These are phyloP conservation scores for Ballota nigra DNA, from an alignment of 257 asterid genomes.

Conservation along the genomic window DNA sequence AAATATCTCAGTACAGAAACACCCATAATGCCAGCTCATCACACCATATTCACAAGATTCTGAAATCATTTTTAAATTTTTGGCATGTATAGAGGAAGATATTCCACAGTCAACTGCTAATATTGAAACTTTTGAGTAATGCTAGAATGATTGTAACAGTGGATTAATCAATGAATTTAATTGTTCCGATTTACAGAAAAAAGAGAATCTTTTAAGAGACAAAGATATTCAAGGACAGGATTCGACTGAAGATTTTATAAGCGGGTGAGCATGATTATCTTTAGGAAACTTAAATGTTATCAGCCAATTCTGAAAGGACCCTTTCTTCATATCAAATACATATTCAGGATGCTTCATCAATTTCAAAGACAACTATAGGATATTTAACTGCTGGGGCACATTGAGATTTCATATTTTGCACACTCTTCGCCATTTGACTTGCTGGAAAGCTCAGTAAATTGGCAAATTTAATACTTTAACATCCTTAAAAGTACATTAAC, in stretches of 20 bases:
- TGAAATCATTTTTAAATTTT: not conserved
- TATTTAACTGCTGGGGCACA: slow-evolving; percentile 2
- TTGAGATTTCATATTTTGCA: slow-evolving; percentile 1
- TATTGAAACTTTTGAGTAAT: slow-evolving; percentile 11
- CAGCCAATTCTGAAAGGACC: slow-evolving; percentile 9
- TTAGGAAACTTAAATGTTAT: not conserved
- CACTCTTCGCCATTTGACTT: slow-evolving; percentile 1
- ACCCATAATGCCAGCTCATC: not conserved
- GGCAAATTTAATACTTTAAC: slow-evolving; percentile 7
- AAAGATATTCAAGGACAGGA: not conserved
- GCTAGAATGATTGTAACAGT: not conserved
- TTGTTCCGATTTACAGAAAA: not conserved
- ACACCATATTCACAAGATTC: not conserved
- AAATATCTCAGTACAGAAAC: not conserved
- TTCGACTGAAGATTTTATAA: not conserved
- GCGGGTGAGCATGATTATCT: not conserved
- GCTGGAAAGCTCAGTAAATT: slow-evolving; percentile 14
- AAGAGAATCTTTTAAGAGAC: not conserved
- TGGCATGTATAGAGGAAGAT: not conserved
- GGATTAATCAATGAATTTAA: not conserved
- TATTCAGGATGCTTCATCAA: slow-evolving; percentile 4
- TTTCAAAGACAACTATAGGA: not conserved
- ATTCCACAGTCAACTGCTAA: not conserved
- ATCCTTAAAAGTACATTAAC: slow-evolving; percentile 16
- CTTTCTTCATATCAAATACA: slow-evolving; percentile 6